phyloP scores from a whole-genome alignment of 192 early-diverging fungal genomes.

The Physocladia obscura region DNA sequence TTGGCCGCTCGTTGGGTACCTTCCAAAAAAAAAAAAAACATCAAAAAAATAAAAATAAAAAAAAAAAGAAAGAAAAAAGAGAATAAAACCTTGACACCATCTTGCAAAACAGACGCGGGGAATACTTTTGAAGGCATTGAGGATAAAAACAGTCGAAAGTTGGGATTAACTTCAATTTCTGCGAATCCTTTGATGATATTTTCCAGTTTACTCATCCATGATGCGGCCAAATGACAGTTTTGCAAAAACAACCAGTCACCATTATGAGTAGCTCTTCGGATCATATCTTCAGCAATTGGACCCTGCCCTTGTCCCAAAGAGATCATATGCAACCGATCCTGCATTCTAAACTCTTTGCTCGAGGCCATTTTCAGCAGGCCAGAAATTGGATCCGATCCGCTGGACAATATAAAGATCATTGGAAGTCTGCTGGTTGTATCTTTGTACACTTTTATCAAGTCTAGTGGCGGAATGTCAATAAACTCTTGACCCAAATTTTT shows the following conservation, averaged over 20 bases:
- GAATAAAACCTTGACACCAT: conserved; percentile 57
- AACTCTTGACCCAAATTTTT: conserved; percentile 55
- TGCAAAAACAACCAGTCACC: conserved; percentile 68
- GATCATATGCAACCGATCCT: conserved; percentile 63
- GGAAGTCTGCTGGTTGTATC: conserved; percentile 50
- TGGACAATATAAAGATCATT: conserved; percentile 65
- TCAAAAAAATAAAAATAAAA: not conserved
- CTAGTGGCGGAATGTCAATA: conserved; percentile 59
- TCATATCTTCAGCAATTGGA: conserved; percentile 61
- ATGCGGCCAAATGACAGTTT: conserved; percentile 65
- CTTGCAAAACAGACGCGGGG: conserved; percentile 58
- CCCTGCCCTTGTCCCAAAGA: conserved; percentile 64
- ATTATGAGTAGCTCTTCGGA: conserved; percentile 39
- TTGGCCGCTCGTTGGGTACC: conserved; percentile 28
- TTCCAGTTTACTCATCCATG: conserved; percentile 60
- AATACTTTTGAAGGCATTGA: conserved; percentile 68
- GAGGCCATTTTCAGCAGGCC: conserved; percentile 55
- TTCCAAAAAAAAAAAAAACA: no score
- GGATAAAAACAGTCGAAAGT: conserved; percentile 59
- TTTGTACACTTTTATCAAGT: conserved; percentile 56
- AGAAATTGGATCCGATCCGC: conserved; percentile 61
- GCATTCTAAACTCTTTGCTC: conserved; percentile 56
- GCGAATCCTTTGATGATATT: conserved; percentile 55
- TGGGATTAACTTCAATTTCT: conserved; percentile 52
- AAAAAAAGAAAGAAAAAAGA: not conserved